A percentile compares a stretch with the other conserved stretches of the same genome.
These are phyloP conservation scores for Juglanconis oblonga DNA, from an alignment of 2,329 filamentous ascomycete genomes.

Conservation along the genomic window DNA sequence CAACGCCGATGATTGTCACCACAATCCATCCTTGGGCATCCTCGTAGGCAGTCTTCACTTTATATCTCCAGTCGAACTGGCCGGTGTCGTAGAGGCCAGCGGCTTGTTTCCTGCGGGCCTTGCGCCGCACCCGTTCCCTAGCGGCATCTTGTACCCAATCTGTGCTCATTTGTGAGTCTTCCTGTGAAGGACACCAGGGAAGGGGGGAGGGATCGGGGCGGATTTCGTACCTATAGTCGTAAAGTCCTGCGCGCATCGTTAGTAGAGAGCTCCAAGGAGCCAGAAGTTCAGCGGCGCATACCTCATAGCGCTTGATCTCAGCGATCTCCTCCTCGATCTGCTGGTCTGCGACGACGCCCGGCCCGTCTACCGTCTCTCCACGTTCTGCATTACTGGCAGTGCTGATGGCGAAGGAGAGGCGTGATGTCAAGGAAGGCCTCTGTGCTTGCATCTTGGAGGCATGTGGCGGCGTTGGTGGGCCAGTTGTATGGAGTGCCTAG, in stretches of 20 bases:
- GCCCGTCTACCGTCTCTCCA: constrained; percentile 51
- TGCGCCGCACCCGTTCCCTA: constrained; percentile 80
- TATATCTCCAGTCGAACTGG: constrained; percentile 73
- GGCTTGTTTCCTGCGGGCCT: constrained; percentile 69
- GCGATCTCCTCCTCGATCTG: constrained; percentile 92
- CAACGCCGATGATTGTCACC: constrained; percentile 86
- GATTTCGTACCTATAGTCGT: constrained; percentile 74
- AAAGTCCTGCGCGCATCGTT: constrained; percentile 63
- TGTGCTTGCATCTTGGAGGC: constrained; percentile 22
- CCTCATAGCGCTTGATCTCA: constrained; percentile 95
- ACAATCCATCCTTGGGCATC: constrained; percentile 98
- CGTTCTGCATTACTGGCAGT: constrained; percentile 50
- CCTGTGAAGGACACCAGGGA: not conserved
- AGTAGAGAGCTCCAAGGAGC: constrained; percentile 8
- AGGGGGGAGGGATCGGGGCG: constrained; percentile 11
- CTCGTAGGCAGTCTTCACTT: constrained; percentile 83
- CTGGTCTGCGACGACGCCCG: constrained; percentile 54
- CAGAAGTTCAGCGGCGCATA: constrained; percentile 26
- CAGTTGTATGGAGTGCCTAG: not conserved
- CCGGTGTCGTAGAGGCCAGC: constrained; percentile 70
- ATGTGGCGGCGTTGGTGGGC: constrained; percentile 8
- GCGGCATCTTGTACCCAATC: constrained; percentile 99
- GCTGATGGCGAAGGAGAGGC: constrained; percentile 67
- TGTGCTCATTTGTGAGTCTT: constrained; percentile 39
- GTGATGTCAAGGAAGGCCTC: constrained; percentile 59